Conservation (phyloP, 1,139 yeast genomes). For the Nakaseomyces bracarensis region DNA sequence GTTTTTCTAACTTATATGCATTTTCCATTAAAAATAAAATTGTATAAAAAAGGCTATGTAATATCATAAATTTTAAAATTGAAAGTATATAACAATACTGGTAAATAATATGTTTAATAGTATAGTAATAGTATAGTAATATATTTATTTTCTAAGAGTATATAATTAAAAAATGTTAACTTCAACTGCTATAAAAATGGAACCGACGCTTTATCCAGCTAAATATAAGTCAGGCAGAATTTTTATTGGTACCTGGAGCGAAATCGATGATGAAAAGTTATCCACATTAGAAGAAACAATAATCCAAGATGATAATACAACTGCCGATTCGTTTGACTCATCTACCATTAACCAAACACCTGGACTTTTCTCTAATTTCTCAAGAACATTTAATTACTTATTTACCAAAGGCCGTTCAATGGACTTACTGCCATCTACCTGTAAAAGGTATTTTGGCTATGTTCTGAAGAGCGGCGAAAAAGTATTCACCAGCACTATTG, state of each 20-base stretch:
- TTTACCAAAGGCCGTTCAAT: neutral
- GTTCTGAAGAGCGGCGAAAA: neutral
- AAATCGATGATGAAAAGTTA: neutral
- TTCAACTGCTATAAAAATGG: too few relatives aligned
- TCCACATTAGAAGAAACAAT: neutral
- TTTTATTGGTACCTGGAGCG: slow-evolving; percentile 2
- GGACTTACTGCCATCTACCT: neutral
- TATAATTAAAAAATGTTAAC: neutral
- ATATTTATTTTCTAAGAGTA: neutral
- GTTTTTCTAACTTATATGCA: too few relatives aligned
- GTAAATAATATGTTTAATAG: too few relatives aligned
- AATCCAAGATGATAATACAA: neutral
- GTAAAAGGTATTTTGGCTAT: neutral
- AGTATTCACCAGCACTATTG: neutral
- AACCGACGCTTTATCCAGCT: neutral
- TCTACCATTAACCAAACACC: too few relatives aligned
- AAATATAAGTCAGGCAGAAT: neutral
- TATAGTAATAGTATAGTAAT: too few relatives aligned
- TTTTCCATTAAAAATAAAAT: too few relatives aligned
- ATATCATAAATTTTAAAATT: too few relatives aligned
- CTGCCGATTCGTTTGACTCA: neutral
- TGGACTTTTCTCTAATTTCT: too few relatives aligned
- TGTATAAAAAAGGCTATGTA: too few relatives aligned
- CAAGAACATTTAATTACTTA: too few relatives aligned
- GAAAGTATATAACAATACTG: too few relatives aligned